phyloP scores from a whole-genome alignment of 1,284 basidiomycete genomes.

The Lentinula novae-zelandiae region DNA sequence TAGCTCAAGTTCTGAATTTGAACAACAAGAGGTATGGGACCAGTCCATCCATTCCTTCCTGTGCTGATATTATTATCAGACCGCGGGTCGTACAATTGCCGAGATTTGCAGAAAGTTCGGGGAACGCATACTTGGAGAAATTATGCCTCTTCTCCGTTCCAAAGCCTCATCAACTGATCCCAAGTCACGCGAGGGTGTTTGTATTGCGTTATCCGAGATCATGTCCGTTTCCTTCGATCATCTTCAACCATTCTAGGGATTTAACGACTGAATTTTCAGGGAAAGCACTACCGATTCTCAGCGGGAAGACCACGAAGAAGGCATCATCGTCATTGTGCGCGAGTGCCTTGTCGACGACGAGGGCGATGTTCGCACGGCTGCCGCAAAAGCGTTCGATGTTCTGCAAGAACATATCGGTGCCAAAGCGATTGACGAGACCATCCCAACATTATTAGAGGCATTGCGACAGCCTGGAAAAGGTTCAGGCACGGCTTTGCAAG shows the following conservation, averaged over 20 bases:
- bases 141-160: slow-evolving; percentile 73
- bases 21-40: slow-evolving; percentile 82
- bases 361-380: slow-evolving; percentile 84
- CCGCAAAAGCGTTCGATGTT: slow-evolving; percentile 91
- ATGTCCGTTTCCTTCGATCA: slow-evolving; percentile 49
- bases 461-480: slow-evolving; percentile 87
- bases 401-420: slow-evolving; percentile 89
- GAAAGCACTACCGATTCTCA: slow-evolving; percentile 84
- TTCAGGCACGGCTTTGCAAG: slow-evolving; percentile 93
- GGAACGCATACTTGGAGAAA: slow-evolving; percentile 86
- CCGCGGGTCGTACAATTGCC: slow-evolving; percentile 79
- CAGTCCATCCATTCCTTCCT: background rate
- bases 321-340: slow-evolving; percentile 85
- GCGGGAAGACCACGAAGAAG: slow-evolving; percentile 87
- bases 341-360: slow-evolving; percentile 88
- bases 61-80: slow-evolving; percentile 40
- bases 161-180: slow-evolving; percentile 72
- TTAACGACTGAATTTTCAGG: slow-evolving; percentile 34
- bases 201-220: slow-evolving; percentile 84
- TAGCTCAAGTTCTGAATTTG: slow-evolving; percentile 75
- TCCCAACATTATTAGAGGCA: slow-evolving; percentile 92
- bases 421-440: slow-evolving; percentile 94
- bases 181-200: slow-evolving; percentile 84
- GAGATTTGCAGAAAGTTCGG: slow-evolving; percentile 97
- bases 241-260: background rate